phyloP scores from a whole-genome alignment of 192 early-diverging fungal genomes.

The Coemansia nantahalensis region DNA sequence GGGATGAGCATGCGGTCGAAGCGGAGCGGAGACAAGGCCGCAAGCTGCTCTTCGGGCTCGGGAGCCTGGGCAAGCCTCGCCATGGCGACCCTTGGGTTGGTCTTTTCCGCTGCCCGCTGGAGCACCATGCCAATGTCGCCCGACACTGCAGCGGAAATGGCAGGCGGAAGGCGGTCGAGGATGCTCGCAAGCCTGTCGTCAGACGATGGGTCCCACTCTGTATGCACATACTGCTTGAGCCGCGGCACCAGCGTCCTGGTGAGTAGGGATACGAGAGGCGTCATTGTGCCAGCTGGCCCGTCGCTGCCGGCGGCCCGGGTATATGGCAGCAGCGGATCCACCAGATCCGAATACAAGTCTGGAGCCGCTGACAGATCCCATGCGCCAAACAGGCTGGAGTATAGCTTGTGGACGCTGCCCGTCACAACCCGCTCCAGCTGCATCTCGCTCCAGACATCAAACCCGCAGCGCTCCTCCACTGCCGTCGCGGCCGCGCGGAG shows the following conservation, averaged over 20 bases:
- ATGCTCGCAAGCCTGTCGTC: slow-evolving; percentile 21
- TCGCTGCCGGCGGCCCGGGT: not conserved
- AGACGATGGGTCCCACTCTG: slow-evolving; percentile 37
- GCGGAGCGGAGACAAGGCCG: slow-evolving; percentile 11
- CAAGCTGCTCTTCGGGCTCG: not conserved
- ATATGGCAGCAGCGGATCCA: slow-evolving; percentile 16
- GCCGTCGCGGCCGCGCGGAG: slow-evolving; percentile 7
- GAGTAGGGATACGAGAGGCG: slow-evolving; percentile 44
- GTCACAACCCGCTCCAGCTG: slow-evolving; percentile 34
- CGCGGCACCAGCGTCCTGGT: slow-evolving; percentile 21
- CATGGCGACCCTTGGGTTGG: slow-evolving; percentile 28
- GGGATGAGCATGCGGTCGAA: slow-evolving; percentile 34
- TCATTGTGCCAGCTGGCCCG: slow-evolving; percentile 7
- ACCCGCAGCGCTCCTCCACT: slow-evolving; percentile 14
- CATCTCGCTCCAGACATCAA: slow-evolving; percentile 40
- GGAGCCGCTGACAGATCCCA: slow-evolving; percentile 26
- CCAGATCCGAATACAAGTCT: slow-evolving; percentile 5
- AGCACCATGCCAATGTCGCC: slow-evolving; percentile 15
- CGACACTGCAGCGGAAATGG: slow-evolving; percentile 7
- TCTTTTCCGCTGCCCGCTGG: slow-evolving; percentile 15
- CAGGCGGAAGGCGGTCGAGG: slow-evolving; percentile 19
- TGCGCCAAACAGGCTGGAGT: slow-evolving; percentile 10
- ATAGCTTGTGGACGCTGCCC: slow-evolving; percentile 5
- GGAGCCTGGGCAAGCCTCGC: not conserved
- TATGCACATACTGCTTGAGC: slow-evolving; percentile 30